phyloP scores from a whole-genome alignment of 1,139 yeast genomes.

The Yamadazyma buinensis region DNA sequence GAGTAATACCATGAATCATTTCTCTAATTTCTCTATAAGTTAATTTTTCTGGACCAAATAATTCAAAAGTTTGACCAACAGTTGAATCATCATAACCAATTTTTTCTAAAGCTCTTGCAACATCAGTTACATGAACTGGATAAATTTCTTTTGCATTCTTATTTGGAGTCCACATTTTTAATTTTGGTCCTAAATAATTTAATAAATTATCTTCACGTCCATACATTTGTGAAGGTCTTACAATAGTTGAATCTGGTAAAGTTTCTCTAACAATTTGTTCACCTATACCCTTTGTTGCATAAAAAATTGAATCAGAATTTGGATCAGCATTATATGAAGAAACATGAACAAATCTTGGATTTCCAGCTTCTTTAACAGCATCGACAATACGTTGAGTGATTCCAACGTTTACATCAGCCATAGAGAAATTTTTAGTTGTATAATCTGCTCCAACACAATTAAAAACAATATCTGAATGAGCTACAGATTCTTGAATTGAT shows the following conservation, averaged over 20 bases:
- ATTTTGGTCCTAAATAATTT: slow-evolving; percentile 56
- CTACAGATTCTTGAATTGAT: slow-evolving; percentile 75
- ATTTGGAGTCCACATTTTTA: slow-evolving; percentile 61
- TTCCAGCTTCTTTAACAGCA: slow-evolving; percentile 69
- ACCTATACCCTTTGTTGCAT: slow-evolving; percentile 78
- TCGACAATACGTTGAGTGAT: slow-evolving; percentile 74
- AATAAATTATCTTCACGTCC: slow-evolving; percentile 75
- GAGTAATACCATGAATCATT: slow-evolving; percentile 63
- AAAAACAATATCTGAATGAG: slow-evolving; percentile 78
- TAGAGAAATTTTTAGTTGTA: slow-evolving; percentile 73
- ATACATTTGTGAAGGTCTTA: slow-evolving; percentile 80
- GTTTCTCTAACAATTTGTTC: slow-evolving; percentile 68
- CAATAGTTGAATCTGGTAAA: slow-evolving; percentile 75
- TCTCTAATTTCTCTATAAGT: slow-evolving; percentile 65
- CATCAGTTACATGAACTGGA: slow-evolving; percentile 78
- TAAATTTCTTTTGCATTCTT: slow-evolving; percentile 59
- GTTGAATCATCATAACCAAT: slow-evolving; percentile 83
- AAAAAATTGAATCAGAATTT: slow-evolving; percentile 62
- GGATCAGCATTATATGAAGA: slow-evolving; percentile 78
- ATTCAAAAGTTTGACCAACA: slow-evolving; percentile 71
- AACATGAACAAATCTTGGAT: slow-evolving; percentile 74
- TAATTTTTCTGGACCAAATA: slow-evolving; percentile 68
- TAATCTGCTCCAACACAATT: slow-evolving; percentile 79
- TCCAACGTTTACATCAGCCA: slow-evolving; percentile 82
- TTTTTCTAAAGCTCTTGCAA: slow-evolving; percentile 73